phyloP scores from a whole-genome alignment of 495 filamentous ascomycete species.

The Hapsidospora chrysogenum region DNA sequence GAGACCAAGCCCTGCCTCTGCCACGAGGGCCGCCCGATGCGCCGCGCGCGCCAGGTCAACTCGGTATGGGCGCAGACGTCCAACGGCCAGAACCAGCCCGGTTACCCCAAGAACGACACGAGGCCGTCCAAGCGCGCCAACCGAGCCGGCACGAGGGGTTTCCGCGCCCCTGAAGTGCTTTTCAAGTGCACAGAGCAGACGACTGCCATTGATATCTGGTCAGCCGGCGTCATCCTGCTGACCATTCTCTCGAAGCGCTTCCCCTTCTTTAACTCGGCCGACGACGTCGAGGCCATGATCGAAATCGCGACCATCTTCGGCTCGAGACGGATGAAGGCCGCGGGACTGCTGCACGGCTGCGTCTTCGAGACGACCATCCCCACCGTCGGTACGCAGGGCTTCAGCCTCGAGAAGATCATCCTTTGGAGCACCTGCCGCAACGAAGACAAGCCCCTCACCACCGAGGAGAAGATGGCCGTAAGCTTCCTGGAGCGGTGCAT shows the following conservation, averaged over 20 bases:
- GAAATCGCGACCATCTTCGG: conserved; percentile 95
- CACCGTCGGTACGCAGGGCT: conserved; percentile 70
- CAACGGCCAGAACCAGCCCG: conserved; percentile 34
- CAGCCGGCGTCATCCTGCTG: conserved; percentile 80
- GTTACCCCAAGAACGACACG: conserved; percentile 73
- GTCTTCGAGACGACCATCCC: conserved; percentile 84
- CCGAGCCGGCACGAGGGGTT: conserved; percentile 88
- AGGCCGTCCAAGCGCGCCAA: conserved; percentile 83
- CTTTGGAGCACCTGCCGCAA: conserved; percentile 67
- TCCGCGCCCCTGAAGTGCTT: conserved; percentile 88
- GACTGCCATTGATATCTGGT: conserved; percentile 96
- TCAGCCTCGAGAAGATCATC: conserved; percentile 79
- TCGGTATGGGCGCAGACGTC: conserved; percentile 21
- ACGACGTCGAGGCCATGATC: conserved; percentile 92
- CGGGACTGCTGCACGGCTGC: conserved; percentile 66
- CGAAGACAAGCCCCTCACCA: conserved; percentile 26
- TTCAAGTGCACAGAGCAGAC: conserved; percentile 96
- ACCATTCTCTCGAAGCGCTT: conserved; percentile 83
- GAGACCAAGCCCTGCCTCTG: conserved; percentile 64
- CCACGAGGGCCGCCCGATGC: conserved; percentile 27
- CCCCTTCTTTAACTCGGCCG: conserved; percentile 94
- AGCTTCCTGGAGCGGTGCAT: conserved; percentile 51
- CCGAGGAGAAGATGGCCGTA: conserved; percentile 47
- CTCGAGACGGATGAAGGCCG: conserved; percentile 58
- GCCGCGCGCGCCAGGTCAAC: conserved; percentile 18